phyloP scores from a whole-genome alignment of 2,329 filamentous ascomycete genomes.

The Escovopsis sp. region DNA sequence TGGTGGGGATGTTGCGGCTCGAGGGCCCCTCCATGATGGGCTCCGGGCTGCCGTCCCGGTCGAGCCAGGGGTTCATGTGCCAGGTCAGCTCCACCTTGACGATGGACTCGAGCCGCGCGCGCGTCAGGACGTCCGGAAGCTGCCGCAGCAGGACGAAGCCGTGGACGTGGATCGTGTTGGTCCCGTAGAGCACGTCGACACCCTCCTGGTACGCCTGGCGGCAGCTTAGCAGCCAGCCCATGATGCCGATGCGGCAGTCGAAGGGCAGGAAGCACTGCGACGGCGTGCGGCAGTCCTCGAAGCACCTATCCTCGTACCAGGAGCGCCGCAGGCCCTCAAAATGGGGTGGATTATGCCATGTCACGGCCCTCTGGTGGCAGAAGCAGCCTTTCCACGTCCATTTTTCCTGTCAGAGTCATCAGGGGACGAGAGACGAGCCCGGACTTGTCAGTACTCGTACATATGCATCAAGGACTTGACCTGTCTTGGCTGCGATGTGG shows the following conservation, averaged over 20 bases:
- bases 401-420: not conserved
- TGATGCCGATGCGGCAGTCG: slow-evolving; percentile 9
- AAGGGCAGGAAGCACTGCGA: not conserved
- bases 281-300: not conserved
- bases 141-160: not conserved
- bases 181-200: slow-evolving; percentile 11
- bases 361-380: not conserved
- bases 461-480: no score
- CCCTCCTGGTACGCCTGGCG: slow-evolving; percentile 11
- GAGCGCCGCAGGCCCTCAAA: not conserved
- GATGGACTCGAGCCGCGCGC: not conserved
- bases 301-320: not conserved
- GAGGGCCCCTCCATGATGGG: not conserved
- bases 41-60: not conserved
- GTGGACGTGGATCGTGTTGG: slow-evolving; percentile 8
- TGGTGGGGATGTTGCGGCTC: not conserved
- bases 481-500: no score
- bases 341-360: not conserved
- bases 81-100: not conserved
- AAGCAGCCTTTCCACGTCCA: not conserved
- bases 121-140: not conserved
- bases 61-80: not conserved
- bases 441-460: not conserved
- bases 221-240: slow-evolving; percentile 13
- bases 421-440: not conserved